Evolutionary conservation across 2,329 filamentous ascomycete species (phyloP), one percentile per base, ranked within the genome.

Genomic region (Ceratocystis smalleyi): DNA sequence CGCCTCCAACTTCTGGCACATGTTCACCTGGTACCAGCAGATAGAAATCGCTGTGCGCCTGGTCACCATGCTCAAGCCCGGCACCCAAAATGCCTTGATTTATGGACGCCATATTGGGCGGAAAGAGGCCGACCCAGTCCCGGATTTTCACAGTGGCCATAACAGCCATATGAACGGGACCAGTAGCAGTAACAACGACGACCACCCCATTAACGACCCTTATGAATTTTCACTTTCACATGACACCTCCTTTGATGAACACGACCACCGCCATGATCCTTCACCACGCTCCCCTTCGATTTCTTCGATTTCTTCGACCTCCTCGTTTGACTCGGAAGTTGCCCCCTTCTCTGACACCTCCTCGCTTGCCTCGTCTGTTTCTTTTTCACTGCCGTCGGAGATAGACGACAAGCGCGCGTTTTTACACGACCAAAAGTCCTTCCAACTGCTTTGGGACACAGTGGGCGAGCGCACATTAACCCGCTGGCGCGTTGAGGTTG

Each of bases 401-500:
- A 49, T 61, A 15, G n/a, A 62, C 43, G 30, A 65, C 40, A 27
- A n/a, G 12, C 61, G 61, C 2, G 62, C 65, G 2, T 82, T 77
- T 67, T 70, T 80, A 1, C 80, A 83, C 69, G 75, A 80, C 67
- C 73, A 75, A 43, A 69, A 71, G 6, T 80, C 76, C 64, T 83
- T 82, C 71, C 77, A 79, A 68, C 69, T 69, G 43, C 71, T 84
- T 27, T 84, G 81, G 81, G 74, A 80, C 62, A 77, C 81, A 66
- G 75, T 82, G 30, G 79, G 79, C 7, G 67, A 66, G 40, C 69
- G 77, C 62, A 82, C 80, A 0, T 74, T 73, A 27, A 82, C 79
- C 1, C 70, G 69, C 49, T 83, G 81, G 81, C 71, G 73, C 61
- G 77, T 80, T 1, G 73, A 77, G 59, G 68, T 79, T 61, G 74